Conservation (phyloP, 495 filamentous ascomycete species). For the Pseudevernia furfuracea region DNA sequence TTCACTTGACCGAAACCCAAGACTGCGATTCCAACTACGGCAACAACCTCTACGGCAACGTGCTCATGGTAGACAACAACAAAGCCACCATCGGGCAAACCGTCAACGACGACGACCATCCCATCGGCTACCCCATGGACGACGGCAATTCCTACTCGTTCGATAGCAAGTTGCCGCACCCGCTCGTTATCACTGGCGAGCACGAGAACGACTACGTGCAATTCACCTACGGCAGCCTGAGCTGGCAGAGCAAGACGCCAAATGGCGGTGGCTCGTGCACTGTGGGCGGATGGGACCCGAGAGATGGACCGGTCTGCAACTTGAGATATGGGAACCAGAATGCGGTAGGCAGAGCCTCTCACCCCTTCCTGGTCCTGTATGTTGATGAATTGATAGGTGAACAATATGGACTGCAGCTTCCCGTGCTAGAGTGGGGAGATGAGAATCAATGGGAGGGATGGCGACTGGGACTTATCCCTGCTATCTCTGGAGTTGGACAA, state of each 20-base stretch:
- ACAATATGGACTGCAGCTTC: too few relatives aligned
- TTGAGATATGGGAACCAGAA: too few relatives aligned
- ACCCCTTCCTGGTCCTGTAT: too few relatives aligned
- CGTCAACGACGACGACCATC: slow-evolving; percentile 2
- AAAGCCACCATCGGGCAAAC: slow-evolving; percentile 5
- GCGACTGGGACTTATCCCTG: too few relatives aligned
- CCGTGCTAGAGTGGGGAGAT: too few relatives aligned
- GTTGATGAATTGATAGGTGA: too few relatives aligned
- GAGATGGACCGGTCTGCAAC: slow-evolving; percentile 9
- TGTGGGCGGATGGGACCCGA: slow-evolving; percentile 16
- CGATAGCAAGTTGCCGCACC: slow-evolving; percentile 10
- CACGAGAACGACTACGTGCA: slow-evolving; percentile 24
- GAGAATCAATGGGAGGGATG: too few relatives aligned
- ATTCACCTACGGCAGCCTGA: slow-evolving; percentile 19
- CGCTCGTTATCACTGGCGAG: slow-evolving; percentile 21
- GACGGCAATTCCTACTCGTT: slow-evolving; percentile 7
- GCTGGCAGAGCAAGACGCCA: slow-evolving; percentile 19
- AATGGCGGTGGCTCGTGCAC: slow-evolving; percentile 15
- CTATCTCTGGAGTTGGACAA: too few relatives aligned
- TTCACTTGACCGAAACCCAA: slow-evolving; percentile 4
- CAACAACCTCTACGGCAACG: slow-evolving; percentile 8
- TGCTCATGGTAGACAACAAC: slow-evolving; percentile 4
- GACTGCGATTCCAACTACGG: neutral
- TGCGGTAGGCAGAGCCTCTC: too few relatives aligned
- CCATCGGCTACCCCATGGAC: slow-evolving; percentile 1